Conservation (phyloP, 768 basidiomycete genomes). For the Boletus edulis region DNA sequence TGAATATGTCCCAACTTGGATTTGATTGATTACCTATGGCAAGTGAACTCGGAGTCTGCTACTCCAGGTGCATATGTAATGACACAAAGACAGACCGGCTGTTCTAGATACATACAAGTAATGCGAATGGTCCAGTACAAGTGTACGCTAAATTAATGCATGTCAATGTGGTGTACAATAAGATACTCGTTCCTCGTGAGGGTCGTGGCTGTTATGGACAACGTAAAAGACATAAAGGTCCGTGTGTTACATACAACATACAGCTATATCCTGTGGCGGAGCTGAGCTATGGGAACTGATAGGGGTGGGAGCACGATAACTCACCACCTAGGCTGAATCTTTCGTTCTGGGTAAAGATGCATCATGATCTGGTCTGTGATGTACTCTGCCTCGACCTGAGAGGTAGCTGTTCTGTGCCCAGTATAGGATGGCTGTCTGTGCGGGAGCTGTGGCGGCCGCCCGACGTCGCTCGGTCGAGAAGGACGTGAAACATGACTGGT, state of each 20-base stretch:
- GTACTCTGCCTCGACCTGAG: constrained; percentile 32
- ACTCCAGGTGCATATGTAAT: too few relatives aligned
- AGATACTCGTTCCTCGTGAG: constrained; percentile 6
- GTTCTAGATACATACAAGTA: constrained; percentile 14
- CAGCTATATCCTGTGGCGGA: constrained; percentile 20
- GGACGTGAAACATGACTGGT: background rate
- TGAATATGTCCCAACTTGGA: too few relatives aligned
- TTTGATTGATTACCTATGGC: too few relatives aligned
- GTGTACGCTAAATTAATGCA: constrained; percentile 21
- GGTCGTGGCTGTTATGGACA: constrained; percentile 9
- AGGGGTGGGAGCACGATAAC: background rate
- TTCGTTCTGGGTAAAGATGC: constrained; percentile 32
- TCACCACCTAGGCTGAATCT: constrained; percentile 33
- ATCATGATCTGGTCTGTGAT: constrained; percentile 35
- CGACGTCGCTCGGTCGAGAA: constrained; percentile 19
- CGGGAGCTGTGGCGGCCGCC: constrained; percentile 15
- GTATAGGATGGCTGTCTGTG: constrained; percentile 10
- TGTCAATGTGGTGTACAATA: constrained; percentile 12
- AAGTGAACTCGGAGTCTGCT: too few relatives aligned
- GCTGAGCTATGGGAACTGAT: background rate
- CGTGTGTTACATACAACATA: background rate
- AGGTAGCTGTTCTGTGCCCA: constrained; percentile 19
- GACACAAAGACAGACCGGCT: constrained; percentile 19
- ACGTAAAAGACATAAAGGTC: constrained; percentile 7
- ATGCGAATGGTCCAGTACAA: constrained; percentile 9